Conservation (phyloP, 2,329 filamentous ascomycete species). For the Fusarium mangiferae region DNA sequence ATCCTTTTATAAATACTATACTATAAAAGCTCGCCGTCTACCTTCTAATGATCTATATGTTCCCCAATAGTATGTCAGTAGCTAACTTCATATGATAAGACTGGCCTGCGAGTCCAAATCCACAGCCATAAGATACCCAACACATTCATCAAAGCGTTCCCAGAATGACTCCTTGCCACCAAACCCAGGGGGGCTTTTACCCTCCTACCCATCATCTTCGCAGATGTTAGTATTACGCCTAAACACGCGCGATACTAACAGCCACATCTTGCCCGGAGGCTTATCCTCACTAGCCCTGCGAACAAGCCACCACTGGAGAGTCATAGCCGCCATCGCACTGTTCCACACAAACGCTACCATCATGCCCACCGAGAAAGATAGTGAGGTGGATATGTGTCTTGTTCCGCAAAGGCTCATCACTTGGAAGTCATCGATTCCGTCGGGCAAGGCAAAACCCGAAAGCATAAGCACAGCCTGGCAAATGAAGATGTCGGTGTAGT, state of each 20-base stretch:
- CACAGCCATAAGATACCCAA: neutral
- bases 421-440: neutral
- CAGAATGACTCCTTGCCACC: rapidly evolving
- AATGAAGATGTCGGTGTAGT: neutral
- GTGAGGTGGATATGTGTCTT: neutral
- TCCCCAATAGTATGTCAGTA: neutral
- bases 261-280: neutral
- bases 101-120: neutral
- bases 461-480: neutral
- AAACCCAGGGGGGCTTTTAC: rapidly evolving
- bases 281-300: neutral
- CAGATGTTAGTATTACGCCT: neutral
- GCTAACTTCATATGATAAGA: no score
- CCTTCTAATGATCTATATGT: neutral
- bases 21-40: rapidly evolving
- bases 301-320: neutral
- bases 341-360: neutral
- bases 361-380: neutral
- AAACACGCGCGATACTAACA: neutral
- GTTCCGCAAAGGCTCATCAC: neutral
- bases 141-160: neutral
- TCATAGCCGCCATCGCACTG: neutral
- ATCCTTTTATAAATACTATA: neutral
- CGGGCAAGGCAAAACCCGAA: neutral
- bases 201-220: neutral